Conservation (phyloP, 495 filamentous ascomycete species). For the Alectoria sarmentosa region DNA sequence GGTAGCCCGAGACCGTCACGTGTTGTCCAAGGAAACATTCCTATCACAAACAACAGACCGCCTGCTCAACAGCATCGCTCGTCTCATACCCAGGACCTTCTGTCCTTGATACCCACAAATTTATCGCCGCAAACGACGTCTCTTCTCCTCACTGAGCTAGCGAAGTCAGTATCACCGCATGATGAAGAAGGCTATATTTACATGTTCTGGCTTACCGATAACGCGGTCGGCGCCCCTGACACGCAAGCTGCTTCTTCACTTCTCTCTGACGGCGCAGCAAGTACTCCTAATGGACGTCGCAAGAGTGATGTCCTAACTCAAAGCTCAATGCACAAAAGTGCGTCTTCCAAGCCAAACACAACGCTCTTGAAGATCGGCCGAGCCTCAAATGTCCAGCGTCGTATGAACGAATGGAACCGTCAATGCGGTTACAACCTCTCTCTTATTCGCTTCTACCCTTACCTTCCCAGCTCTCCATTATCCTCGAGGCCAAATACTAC, state of each 20-base stretch:
- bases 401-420: constrained; percentile 84
- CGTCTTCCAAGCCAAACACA: constrained; percentile 32
- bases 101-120: constrained; percentile 59
- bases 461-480: constrained; percentile 49
- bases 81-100: constrained; percentile 42
- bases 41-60: constrained; percentile 17
- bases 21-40: background rate
- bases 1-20: constrained; percentile 2
- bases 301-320: constrained; percentile 54
- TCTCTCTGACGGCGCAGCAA: constrained; percentile 36
- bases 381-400: constrained; percentile 80
- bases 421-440: constrained; percentile 87
- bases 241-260: constrained; percentile 53
- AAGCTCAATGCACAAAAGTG: background rate
- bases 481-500: constrained; percentile 25
- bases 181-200: constrained; percentile 95
- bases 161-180: constrained; percentile 66
- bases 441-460: constrained; percentile 87
- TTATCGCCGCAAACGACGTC: constrained; percentile 60
- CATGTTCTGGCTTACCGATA: constrained; percentile 84
- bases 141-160: constrained; percentile 62
- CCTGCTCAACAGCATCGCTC: constrained; percentile 34
- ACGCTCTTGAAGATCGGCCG: constrained; percentile 90
- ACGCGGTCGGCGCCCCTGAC: constrained; percentile 37
- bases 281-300: constrained; percentile 36